A percentile compares a stretch with the other conserved stretches of the same genome.
Evolutionary conservation across 371 early-diverging fungal genomes (phyloP).

Genomic region (Zychaea mexicana): DNA sequence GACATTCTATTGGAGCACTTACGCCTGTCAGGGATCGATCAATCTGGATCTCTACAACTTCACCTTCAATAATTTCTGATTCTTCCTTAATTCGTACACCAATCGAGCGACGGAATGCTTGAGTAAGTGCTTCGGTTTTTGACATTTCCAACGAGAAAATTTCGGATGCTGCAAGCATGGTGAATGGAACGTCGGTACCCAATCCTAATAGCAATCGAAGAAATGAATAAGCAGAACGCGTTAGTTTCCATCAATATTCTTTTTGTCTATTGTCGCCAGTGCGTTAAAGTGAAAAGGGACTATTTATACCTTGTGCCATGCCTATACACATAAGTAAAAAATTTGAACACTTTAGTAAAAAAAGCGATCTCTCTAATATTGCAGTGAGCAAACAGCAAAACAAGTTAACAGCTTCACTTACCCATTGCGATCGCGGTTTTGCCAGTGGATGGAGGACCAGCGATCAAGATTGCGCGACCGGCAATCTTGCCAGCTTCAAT

Average conservation of each 20-base stretch:
- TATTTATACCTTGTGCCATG: conserved; percentile 78
- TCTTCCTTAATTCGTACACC: conserved; percentile 98
- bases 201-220: no score
- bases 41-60: conserved; percentile 98
- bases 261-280: no score
- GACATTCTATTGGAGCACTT: no score
- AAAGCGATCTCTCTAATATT: no score
- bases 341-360: no score
- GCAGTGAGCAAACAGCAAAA: background rate
- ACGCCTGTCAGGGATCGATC: conserved; percentile 93
- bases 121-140: conserved; percentile 98
- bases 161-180: conserved; percentile 95
- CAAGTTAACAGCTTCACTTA: background rate
- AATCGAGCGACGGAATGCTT: conserved; percentile 97
- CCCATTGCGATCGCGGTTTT: conserved; percentile 93
- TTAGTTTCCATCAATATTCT: no score
- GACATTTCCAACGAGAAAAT: conserved; percentile 98
- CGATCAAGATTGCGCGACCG: conserved; percentile 96
- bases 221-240: no score
- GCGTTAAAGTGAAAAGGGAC: no score
- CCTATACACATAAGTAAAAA: conserved; percentile 38
- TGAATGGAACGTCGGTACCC: conserved; percentile 95
- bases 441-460: conserved; percentile 99
- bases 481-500: conserved; percentile 96
- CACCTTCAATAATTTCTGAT: conserved; percentile 98